Percentiles rank a stretch among this genome's conserved stretches.
Conservation (phyloP, 768 basidiomycete species). For the Hortiboletus campestris region DNA sequence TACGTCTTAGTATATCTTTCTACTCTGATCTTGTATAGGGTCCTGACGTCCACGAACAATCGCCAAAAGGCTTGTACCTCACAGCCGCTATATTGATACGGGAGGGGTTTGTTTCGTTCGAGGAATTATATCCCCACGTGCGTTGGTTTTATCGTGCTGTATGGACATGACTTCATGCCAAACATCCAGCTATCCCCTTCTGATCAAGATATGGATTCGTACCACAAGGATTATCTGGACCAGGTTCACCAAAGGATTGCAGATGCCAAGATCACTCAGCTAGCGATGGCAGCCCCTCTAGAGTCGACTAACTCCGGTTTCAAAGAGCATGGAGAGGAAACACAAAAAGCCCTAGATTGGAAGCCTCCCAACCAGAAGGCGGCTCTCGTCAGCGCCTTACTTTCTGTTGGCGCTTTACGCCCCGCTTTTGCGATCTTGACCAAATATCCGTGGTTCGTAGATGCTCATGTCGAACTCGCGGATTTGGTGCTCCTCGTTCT, state of each 20-base stretch:
- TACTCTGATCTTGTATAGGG: conserved; percentile 38
- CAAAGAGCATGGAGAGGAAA: conserved; percentile 39
- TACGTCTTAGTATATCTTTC: background rate
- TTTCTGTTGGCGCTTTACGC: conserved; percentile 81
- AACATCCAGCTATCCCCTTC: conserved; percentile 61
- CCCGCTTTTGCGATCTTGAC: conserved; percentile 77
- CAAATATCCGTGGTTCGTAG: conserved; percentile 82
- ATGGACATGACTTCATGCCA: conserved; percentile 4
- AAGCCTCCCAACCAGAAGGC: conserved; percentile 74
- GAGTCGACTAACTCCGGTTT: conserved; percentile 47
- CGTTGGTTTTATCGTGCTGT: conserved; percentile 24
- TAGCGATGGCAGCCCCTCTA: conserved; percentile 84
- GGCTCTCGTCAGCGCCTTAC: conserved; percentile 72
- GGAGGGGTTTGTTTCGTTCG: conserved; percentile 81
- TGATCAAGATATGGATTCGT: conserved; percentile 73
- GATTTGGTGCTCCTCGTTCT: conserved; percentile 82
- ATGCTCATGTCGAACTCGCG: conserved; percentile 78
- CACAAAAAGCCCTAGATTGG: conserved; percentile 34
- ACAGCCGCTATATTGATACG: conserved; percentile 86
- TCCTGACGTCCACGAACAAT: conserved; percentile 55
- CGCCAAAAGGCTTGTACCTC: conserved; percentile 74
- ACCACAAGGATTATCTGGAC: conserved; percentile 62
- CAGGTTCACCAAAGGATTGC: conserved; percentile 63
- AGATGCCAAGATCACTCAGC: conserved; percentile 67
- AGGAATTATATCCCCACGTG: conserved; percentile 94